phyloP scores from a whole-genome alignment of 2,329 filamentous ascomycete genomes.

The Arthrobotrys sphaeroides region DNA sequence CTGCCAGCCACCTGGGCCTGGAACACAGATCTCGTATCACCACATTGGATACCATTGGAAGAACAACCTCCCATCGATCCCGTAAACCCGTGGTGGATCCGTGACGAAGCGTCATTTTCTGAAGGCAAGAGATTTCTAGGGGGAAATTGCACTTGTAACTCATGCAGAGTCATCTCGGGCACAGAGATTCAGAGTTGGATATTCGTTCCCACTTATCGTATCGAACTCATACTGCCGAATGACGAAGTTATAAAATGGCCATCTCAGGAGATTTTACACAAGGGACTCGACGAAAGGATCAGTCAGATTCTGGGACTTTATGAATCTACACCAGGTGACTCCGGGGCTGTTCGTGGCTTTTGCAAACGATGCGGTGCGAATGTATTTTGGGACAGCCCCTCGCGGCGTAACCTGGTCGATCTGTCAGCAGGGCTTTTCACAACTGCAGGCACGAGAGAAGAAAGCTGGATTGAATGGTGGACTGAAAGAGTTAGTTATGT shows the following conservation, averaged over 20 bases:
- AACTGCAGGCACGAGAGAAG: constrained; percentile 67
- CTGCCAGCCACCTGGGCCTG: constrained; percentile 14
- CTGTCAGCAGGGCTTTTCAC: constrained; percentile 71
- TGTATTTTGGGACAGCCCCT: constrained; percentile 70
- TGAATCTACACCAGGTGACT: constrained; percentile 63
- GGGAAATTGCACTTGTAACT: constrained; percentile 68
- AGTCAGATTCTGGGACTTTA: constrained; percentile 65
- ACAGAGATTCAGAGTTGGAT: constrained; percentile 74
- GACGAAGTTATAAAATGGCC: constrained; percentile 21
- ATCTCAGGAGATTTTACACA: constrained; percentile 57
- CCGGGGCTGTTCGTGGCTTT: constrained; percentile 69
- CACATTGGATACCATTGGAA: constrained; percentile 14
- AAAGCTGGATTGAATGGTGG: constrained; percentile 72
- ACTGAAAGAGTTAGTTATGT: constrained; percentile 69
- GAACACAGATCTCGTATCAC: constrained; percentile 39
- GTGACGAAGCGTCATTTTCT: not conserved
- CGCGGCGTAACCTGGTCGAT: constrained; percentile 69
- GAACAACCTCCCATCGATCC: constrained; percentile 26
- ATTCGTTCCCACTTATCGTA: constrained; percentile 68
- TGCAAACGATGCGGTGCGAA: constrained; percentile 72
- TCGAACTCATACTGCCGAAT: constrained; percentile 59
- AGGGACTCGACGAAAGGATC: constrained; percentile 60
- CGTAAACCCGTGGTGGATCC: constrained; percentile 47
- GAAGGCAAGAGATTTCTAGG: constrained; percentile 27
- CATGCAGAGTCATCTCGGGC: constrained; percentile 70